Percentiles rank a stretch among this genome's conserved stretches.
Conservation (phyloP, 257 asterid species). For the Lantana camara region DNA sequence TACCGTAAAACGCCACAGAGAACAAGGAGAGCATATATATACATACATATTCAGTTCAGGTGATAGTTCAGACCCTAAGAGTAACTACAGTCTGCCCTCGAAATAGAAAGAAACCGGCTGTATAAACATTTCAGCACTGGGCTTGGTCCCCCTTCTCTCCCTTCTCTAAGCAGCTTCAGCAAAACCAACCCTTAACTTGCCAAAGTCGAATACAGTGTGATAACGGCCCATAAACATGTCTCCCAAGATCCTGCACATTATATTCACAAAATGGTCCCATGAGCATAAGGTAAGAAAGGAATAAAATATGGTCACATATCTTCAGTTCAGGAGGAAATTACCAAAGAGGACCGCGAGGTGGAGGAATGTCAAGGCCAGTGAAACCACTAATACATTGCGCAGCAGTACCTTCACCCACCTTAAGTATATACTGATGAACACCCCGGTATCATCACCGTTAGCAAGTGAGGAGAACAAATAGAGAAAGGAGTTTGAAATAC, state of each 20-base stretch:
- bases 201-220: conserved; percentile 86
- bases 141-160: too few species aligned
- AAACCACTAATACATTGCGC: conserved; percentile 97
- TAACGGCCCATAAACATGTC: conserved; percentile 95
- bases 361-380: conserved; percentile 85
- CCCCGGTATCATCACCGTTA: conserved; percentile 12
- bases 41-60: conserved; percentile 26
- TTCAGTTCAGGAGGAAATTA: conserved; percentile 24
- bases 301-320: neutral
- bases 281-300: neutral
- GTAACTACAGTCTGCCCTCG: conserved; percentile 13
- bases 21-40: conserved; percentile 18
- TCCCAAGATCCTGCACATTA: conserved; percentile 80
- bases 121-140: too few species aligned
- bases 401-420: conserved; percentile 83
- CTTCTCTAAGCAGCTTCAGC: conserved; percentile 83
- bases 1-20: neutral
- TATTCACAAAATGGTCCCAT: conserved; percentile 10
- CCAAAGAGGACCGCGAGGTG: conserved; percentile 99
- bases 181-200: conserved; percentile 77
- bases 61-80: conserved; percentile 1
- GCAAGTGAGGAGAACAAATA: neutral
- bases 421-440: conserved; percentile 70
- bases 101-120: conserved; percentile 2
- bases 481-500: neutral